Conservation (phyloP, 1,284 basidiomycete genomes). For the Malassezia brasiliensis region DNA sequence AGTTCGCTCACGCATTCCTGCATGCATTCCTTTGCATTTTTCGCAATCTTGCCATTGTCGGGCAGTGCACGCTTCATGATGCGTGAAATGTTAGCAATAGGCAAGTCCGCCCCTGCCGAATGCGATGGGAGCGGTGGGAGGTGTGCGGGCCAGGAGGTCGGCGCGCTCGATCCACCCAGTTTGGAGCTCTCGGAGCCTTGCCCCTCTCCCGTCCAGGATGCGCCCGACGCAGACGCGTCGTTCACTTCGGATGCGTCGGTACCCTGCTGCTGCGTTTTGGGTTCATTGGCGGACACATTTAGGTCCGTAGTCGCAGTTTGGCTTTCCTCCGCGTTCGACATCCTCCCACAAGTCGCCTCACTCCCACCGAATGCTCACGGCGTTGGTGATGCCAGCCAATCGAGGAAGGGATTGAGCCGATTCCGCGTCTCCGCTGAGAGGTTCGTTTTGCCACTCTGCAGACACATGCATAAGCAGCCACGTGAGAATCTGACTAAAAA, state of each 20-base stretch:
- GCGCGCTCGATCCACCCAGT: not conserved
- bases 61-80: conserved; percentile 89
- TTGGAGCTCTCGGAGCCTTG: not conserved
- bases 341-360: not conserved
- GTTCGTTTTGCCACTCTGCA: conserved; percentile 1
- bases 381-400: conserved; percentile 8
- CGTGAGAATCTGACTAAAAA: not conserved
- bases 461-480: not conserved
- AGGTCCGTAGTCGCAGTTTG: not conserved
- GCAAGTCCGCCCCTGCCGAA: conserved; percentile 26
- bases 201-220: not conserved
- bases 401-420: conserved; percentile 2
- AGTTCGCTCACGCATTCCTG: conserved; percentile 94
- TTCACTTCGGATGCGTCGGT: not conserved
- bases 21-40: conserved; percentile 91
- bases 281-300: not conserved
- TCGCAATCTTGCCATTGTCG: conserved; percentile 84
- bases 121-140: conserved; percentile 15
- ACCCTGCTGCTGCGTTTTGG: not conserved
- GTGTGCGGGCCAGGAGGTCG: not conserved
- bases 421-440: not conserved
- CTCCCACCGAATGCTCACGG: not conserved
- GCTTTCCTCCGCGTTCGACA: not conserved
- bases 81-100: conserved; percentile 81
- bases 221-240: not conserved